A percentile compares a stretch with the other conserved stretches of the same genome.
phyloP scores from a whole-genome alignment of 169 alveolate genomes.

The Babesia bigemina region DNA sequence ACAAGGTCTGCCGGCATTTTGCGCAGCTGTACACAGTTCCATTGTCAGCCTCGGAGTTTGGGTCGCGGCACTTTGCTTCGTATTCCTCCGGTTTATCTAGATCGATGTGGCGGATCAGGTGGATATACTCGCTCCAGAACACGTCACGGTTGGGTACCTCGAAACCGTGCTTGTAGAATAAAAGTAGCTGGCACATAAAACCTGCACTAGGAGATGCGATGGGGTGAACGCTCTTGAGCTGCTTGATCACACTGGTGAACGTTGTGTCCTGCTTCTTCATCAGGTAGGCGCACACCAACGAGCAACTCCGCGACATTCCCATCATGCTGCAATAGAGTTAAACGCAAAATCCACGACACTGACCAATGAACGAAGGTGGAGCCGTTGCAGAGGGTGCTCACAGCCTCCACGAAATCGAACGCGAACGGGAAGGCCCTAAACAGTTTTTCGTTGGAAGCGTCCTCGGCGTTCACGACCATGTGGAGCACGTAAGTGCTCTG shows the following conservation, averaged over 20 bases:
- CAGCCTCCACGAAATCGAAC: constrained; percentile 49
- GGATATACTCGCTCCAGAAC: constrained; percentile 30
- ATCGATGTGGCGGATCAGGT: constrained; percentile 26
- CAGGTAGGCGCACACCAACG: constrained; percentile 48
- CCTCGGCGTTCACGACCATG: constrained; percentile 40
- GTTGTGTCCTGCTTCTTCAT: constrained; percentile 59
- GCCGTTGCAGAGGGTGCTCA: constrained; percentile 19
- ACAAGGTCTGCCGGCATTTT: constrained; percentile 53
- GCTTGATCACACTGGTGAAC: constrained; percentile 24
- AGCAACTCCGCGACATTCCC: constrained; percentile 63
- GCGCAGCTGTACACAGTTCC: constrained; percentile 46
- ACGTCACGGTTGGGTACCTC: neutral
- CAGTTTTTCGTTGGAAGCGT: constrained; percentile 31
- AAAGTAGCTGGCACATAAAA: constrained; percentile 56
- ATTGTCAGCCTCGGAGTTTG: neutral
- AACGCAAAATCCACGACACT: neutral
- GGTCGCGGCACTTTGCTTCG: neutral
- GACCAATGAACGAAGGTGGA: constrained; percentile 63
- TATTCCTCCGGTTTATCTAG: constrained; percentile 8
- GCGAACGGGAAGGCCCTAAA: constrained; percentile 42
- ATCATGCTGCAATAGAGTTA: constrained; percentile 28
- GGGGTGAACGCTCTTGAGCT: constrained; percentile 39
- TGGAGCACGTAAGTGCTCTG: constrained; percentile 27
- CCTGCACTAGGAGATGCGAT: constrained; percentile 49
- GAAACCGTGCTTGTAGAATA: constrained; percentile 44